Evolutionary conservation across 1,284 basidiomycete genomes (phyloP).

Genomic region (Afroboletus lepidellus): DNA sequence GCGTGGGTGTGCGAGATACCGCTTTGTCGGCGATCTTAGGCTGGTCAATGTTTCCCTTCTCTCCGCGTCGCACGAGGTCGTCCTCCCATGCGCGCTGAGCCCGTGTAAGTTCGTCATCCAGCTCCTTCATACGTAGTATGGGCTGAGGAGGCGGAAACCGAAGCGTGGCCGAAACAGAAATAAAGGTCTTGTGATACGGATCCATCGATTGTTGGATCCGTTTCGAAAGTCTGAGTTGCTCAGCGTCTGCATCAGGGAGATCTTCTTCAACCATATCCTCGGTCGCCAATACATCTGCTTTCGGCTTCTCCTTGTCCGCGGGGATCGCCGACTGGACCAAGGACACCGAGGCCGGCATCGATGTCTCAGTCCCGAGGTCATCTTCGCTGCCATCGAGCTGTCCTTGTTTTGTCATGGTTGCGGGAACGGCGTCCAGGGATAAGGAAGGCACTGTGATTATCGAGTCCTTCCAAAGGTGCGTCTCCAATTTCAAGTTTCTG

Average conservation of each 20-base stretch:
- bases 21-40: conserved; percentile 32
- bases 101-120: conserved; percentile 71
- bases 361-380: conserved; percentile 19
- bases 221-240: conserved; percentile 63
- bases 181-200: conserved; percentile 81
- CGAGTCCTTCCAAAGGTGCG: conserved; percentile 92
- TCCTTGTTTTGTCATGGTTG: conserved; percentile 27
- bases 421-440: conserved; percentile 62
- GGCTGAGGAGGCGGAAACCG: conserved; percentile 89
- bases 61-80: conserved; percentile 77
- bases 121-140: conserved; percentile 80
- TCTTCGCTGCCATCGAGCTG: conserved; percentile 12
- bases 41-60: conserved; percentile 50
- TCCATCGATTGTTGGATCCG: conserved; percentile 77
- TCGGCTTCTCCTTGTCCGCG: conserved; percentile 16
- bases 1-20: conserved; percentile 31
- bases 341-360: conserved; percentile 33
- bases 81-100: conserved; percentile 80
- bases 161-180: conserved; percentile 88
- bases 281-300: conserved; percentile 12
- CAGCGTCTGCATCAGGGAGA: conserved; percentile 66
- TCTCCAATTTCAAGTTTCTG: conserved; percentile 90
- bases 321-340: conserved; percentile 33
- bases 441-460: conserved; percentile 77
- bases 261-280: conserved; percentile 46